Evolutionary conservation across 108 stramenopile genomes (phyloP), one percentile per base, ranked within the genome.

Genomic region (Thalassiosira profunda): DNA sequence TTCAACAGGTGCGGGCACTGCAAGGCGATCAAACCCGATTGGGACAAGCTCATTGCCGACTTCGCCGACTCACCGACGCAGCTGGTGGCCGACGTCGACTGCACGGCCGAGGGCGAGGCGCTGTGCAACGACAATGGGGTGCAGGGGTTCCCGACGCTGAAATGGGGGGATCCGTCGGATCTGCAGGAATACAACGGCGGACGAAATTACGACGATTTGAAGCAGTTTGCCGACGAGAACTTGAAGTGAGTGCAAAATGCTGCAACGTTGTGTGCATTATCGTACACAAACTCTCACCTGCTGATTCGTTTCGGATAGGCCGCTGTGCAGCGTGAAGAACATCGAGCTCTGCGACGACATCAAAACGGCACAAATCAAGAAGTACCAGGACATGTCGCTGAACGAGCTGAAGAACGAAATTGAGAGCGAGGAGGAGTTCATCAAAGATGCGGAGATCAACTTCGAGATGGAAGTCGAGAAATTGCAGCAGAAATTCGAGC

Each of bases 141-240:
- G 20, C 56, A 68, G 10, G 89, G 90, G 3, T 97, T 85, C 72
- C 96, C 96, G 30, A 93, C 96, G 3, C 55, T 97, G 33, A 88
- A 91, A 58, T 90, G 74, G 54, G 91, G 91, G n/a, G 81, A 89
- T 42, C 82, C 89, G 1, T 38, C 57, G 21, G 70, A 63, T 54
- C 75, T 87, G 28, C 43, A 84, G 49, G 88, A 89, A 28, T 96
- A 96, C 80, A 28, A 52, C 29, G 93, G 93, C 10, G 86, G 80
- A 24, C 83, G 96, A 15, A 55, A 60, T 23, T 88, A 63, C 25
- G 81, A 79, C 30, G 74, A 69, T 30, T 63, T 97, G 41, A 46
- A 74, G 11, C 70, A 74, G 24, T 97, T 90, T 64, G 92, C 91
- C 49, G 56, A 81, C 4, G 82, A 88, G 29, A 79, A 83, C 64